phyloP scores from a whole-genome alignment of 2,329 filamentous ascomycete genomes.

The Xylariomycetidae sp. region DNA sequence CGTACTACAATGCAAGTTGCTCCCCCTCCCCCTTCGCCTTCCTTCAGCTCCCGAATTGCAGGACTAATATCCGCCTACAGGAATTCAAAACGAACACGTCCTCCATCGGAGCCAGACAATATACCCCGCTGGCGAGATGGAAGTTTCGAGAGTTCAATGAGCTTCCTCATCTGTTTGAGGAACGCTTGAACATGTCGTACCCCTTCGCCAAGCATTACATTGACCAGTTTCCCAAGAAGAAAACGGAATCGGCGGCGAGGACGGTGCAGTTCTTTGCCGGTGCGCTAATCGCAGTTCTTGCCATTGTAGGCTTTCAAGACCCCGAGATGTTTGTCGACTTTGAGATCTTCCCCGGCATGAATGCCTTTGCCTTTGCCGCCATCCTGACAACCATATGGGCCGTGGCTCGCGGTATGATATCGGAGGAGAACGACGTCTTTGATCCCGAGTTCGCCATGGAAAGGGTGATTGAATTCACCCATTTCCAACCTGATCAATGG shows the following conservation, averaged over 20 bases:
- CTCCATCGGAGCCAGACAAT: conserved; percentile 79
- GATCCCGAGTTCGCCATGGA: conserved; percentile 85
- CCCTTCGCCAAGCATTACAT: conserved; percentile 89
- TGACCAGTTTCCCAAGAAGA: conserved; percentile 93
- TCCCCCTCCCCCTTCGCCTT: no score
- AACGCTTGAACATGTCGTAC: conserved; percentile 88
- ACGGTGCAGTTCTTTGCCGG: conserved; percentile 86
- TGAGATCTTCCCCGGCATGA: conserved; percentile 82
- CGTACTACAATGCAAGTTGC: conserved; percentile 75
- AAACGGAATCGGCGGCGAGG: conserved; percentile 76
- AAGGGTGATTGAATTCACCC: conserved; percentile 87
- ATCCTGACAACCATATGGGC: conserved; percentile 80
- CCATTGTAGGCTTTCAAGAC: conserved; percentile 78
- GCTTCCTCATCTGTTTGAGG: conserved; percentile 83
- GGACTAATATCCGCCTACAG: no score
- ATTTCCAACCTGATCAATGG: conserved; percentile 89
- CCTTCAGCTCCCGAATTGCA: no score
- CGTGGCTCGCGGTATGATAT: conserved; percentile 73
- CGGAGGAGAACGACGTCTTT: conserved; percentile 83
- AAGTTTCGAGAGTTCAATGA: conserved; percentile 99
- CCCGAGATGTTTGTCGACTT: conserved; percentile 87
- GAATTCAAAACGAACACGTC: conserved; percentile 94
- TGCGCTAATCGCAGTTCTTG: conserved; percentile 78
- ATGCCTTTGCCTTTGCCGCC: conserved; percentile 84
- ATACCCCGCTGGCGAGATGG: conserved; percentile 92